Percentiles rank a stretch among this genome's conserved stretches.
These are phyloP conservation scores for Colletotrichum paranaense DNA, from an alignment of 2,329 filamentous ascomycete species.

Conservation along the genomic window DNA sequence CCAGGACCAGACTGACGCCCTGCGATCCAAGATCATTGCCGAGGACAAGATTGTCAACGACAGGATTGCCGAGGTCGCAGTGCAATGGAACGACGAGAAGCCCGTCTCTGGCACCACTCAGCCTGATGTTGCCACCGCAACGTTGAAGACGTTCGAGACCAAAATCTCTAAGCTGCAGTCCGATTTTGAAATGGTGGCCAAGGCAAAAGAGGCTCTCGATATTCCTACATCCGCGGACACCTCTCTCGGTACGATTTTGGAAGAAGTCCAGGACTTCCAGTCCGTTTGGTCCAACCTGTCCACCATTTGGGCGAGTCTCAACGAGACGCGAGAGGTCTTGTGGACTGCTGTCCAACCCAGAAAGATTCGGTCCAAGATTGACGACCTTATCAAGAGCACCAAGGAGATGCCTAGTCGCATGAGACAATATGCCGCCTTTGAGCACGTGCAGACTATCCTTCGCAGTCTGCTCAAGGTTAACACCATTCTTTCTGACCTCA, in stretches of 20 bases:
- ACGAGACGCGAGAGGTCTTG: conserved; percentile 89
- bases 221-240: conserved; percentile 84
- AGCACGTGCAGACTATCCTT: conserved; percentile 93
- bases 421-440: conserved; percentile 99
- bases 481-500: conserved; percentile 85
- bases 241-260: conserved; percentile 85
- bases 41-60: conserved; percentile 93
- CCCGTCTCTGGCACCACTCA: conserved; percentile 95
- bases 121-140: conserved; percentile 87
- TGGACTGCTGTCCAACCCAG: conserved; percentile 97
- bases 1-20: conserved; percentile 93
- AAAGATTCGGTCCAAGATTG: conserved; percentile 89
- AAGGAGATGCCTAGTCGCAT: conserved; percentile 99
- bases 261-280: conserved; percentile 98
- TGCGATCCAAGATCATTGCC: conserved; percentile 93
- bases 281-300: conserved; percentile 97
- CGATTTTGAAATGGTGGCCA: conserved; percentile 93
- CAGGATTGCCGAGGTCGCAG: conserved; percentile 86
- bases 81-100: conserved; percentile 95
- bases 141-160: conserved; percentile 83
- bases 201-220: conserved; percentile 96
- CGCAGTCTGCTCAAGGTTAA: conserved; percentile 93
- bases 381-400: conserved; percentile 95
- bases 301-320: conserved; percentile 95
- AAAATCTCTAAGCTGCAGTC: conserved; percentile 87